Conservation (phyloP, 345 rosid species). For the Salix viminalis region DNA sequence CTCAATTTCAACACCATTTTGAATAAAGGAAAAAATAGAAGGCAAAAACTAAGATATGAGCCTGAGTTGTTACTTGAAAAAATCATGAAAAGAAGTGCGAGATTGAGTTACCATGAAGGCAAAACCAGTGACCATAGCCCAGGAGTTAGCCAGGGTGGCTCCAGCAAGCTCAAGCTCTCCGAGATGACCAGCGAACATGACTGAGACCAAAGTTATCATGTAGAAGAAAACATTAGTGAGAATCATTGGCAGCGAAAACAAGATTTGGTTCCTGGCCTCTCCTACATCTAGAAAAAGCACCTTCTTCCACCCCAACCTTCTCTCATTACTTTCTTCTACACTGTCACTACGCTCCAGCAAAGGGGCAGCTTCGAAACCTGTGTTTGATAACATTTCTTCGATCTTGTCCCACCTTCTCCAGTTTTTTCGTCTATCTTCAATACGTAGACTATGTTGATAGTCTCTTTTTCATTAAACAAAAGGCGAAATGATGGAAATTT, state of each 20-base stretch:
- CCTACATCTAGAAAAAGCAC: conserved; percentile 31
- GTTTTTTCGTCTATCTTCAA: not conserved
- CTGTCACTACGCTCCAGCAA: not conserved
- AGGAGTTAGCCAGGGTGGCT: conserved; percentile 83
- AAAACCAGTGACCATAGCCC: conserved; percentile 76
- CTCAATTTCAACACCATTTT: too few species aligned
- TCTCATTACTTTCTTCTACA: conserved; percentile 1
- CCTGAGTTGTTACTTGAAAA: too few species aligned
- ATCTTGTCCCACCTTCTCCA: not conserved
- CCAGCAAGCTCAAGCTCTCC: conserved; percentile 73
- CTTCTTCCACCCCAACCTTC: conserved; percentile 28
- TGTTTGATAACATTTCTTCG: not conserved
- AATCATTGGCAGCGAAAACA: conserved; percentile 65
- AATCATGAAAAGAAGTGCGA: not conserved
- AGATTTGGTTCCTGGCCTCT: conserved; percentile 56
- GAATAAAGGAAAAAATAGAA: not conserved
- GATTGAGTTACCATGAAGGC: conserved; percentile 60
- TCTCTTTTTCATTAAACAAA: not conserved
- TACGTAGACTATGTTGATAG: too few species aligned
- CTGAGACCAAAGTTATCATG: conserved; percentile 57
- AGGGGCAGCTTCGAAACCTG: not conserved
- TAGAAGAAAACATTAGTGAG: conserved; percentile 52
- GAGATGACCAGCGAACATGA: conserved; percentile 79
- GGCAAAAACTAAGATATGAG: not conserved
- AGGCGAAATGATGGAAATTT: too few species aligned